Evolutionary conservation across 164 flowering plant genomes (phyloP).

Genomic region (Buxus sempervirens): DNA sequence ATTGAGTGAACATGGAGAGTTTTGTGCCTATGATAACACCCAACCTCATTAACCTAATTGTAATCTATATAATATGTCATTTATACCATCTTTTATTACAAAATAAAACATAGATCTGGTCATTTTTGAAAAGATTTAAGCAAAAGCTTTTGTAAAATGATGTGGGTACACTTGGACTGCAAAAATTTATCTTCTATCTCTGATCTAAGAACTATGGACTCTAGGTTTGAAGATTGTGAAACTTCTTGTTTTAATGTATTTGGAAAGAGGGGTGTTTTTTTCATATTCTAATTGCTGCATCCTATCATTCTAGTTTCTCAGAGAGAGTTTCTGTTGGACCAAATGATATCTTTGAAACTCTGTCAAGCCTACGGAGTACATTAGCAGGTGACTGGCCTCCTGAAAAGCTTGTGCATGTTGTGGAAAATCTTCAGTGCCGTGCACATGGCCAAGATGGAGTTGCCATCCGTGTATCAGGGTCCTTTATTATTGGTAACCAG

Average conservation of each 20-base stretch:
- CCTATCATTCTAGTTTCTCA: constrained; percentile 49
- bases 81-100: not conserved
- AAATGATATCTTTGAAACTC: constrained; percentile 51
- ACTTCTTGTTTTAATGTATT: not conserved
- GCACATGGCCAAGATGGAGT: constrained; percentile 79
- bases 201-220: not conserved
- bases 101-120: constrained; percentile 1
- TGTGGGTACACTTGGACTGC: not conserved
- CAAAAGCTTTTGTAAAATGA: too few relatives aligned
- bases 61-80: not conserved
- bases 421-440: constrained; percentile 90
- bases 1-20: too few relatives aligned
- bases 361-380: constrained; percentile 62
- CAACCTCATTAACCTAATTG: not conserved
- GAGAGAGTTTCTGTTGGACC: constrained; percentile 62
- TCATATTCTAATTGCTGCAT: constrained; percentile 5
- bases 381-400: constrained; percentile 88
- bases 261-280: not conserved
- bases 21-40: too few relatives aligned
- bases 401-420: constrained; percentile 90
- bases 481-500: constrained; percentile 78
- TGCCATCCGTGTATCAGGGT: constrained; percentile 86
- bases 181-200: not conserved
- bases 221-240: not conserved
- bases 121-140: not conserved